Conservation (phyloP, 2,329 filamentous ascomycete species). For the Juglanconis oblonga region DNA sequence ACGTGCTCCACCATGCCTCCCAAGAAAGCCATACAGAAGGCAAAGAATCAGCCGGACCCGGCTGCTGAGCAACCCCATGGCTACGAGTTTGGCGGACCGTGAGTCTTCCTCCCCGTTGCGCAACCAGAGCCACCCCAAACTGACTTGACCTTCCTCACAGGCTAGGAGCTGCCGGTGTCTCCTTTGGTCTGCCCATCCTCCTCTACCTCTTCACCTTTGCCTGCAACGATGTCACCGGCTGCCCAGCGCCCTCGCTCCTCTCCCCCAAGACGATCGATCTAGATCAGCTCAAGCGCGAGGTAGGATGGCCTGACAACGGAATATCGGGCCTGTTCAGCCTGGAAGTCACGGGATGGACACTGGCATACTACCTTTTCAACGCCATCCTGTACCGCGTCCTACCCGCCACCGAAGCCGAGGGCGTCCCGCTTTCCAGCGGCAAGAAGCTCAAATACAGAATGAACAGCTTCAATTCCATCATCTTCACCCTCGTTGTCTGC, state of each 20-base stretch:
- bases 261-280: constrained; percentile 69
- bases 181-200: constrained; percentile 74
- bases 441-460: constrained; percentile 79
- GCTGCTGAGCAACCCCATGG: constrained; percentile 33
- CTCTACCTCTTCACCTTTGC: constrained; percentile 78
- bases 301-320: constrained; percentile 76
- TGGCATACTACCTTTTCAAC: constrained; percentile 77
- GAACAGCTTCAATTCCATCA: constrained; percentile 72
- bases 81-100: constrained; percentile 54
- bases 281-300: constrained; percentile 71
- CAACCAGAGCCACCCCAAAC: neutral
- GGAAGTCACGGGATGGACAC: constrained; percentile 64
- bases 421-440: constrained; percentile 66
- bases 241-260: constrained; percentile 79
- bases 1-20: constrained; percentile 3
- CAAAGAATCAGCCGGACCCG: constrained; percentile 20
- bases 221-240: constrained; percentile 91
- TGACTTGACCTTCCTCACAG: constrained; percentile 39
- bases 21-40: constrained; percentile 14
- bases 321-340: constrained; percentile 68
- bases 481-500: constrained; percentile 68
- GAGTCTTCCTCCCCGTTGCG: constrained; percentile 23
- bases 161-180: constrained; percentile 72
- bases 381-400: constrained; percentile 72
- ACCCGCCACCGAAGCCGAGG: constrained; percentile 69